A percentile compares a stretch with the other conserved stretches of the same genome.
These are phyloP conservation scores for Malania oleifera DNA, from an alignment of 164 flowering plant species.

Conservation along the genomic window DNA sequence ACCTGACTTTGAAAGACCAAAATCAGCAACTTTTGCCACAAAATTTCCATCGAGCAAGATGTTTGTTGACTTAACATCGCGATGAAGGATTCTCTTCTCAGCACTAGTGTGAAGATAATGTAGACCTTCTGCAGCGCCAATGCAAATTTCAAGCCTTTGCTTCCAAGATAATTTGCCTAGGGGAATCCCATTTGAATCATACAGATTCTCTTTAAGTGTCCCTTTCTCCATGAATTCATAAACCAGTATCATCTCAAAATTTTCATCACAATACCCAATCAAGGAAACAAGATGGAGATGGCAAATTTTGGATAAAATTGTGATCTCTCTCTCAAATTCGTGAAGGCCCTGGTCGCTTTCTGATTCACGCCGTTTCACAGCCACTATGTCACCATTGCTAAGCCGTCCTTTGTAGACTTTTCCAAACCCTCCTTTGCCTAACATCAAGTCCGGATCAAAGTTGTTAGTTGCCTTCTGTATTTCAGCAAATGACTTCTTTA, in stretches of 20 bases:
- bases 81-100: slow-evolving; percentile 7
- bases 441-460: background rate
- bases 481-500: slow-evolving; percentile 2
- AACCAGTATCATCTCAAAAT: slow-evolving; percentile 13
- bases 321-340: slow-evolving; percentile 10
- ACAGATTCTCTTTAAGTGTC: slow-evolving; percentile 1
- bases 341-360: slow-evolving; percentile 8
- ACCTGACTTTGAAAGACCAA: slow-evolving; percentile 12
- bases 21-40: slow-evolving; percentile 13
- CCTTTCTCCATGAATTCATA: slow-evolving; percentile 17
- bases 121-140: slow-evolving; percentile 12
- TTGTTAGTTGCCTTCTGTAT: slow-evolving; percentile 3
- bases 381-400: slow-evolving; percentile 6
- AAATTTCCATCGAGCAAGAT: slow-evolving; percentile 6
- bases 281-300: slow-evolving; percentile 16
- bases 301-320: slow-evolving; percentile 7
- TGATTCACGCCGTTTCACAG: slow-evolving; percentile 11
- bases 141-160: slow-evolving; percentile 14
- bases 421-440: slow-evolving; percentile 16
- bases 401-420: slow-evolving; percentile 13
- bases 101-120: slow-evolving; percentile 10
- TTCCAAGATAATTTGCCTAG: slow-evolving; percentile 16
- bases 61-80: slow-evolving; percentile 14
- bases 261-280: slow-evolving; percentile 14
- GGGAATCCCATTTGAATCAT: background rate